Percentiles rank a stretch among this genome's conserved stretches.
phyloP scores from a whole-genome alignment of 1,139 yeast species.

The Hyphopichia wangnamkhiaoensis region DNA sequence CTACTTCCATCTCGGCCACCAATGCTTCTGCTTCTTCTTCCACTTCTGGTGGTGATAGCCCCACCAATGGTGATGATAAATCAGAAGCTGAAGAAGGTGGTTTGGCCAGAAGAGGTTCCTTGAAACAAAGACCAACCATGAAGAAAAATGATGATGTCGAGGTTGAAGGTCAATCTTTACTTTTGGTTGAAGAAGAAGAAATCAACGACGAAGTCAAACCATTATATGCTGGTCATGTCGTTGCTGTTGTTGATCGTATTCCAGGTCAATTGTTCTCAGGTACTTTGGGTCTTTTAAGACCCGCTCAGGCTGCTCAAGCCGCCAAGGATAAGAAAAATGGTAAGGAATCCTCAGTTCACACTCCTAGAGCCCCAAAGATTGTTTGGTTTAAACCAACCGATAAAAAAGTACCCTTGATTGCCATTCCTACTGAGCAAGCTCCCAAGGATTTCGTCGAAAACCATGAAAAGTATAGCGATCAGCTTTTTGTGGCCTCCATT shows the following conservation, averaged over 20 bases:
- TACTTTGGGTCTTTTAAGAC: constrained; percentile 88
- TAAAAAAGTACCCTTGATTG: constrained; percentile 94
- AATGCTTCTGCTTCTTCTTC: constrained; percentile 25
- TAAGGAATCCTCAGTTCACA: constrained; percentile 50
- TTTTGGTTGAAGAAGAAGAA: constrained; percentile 93
- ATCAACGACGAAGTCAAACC: constrained; percentile 92
- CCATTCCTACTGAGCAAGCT: constrained; percentile 98
- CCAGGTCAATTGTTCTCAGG: constrained; percentile 97
- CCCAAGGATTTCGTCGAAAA: constrained; percentile 94
- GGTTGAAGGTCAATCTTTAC: constrained; percentile 93
- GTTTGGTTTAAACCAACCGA: constrained; percentile 99
- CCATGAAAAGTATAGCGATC: constrained; percentile 79
- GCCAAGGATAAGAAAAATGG: constrained; percentile 66
- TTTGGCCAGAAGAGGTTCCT: constrained; percentile 82
- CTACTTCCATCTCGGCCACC: constrained; percentile 45
- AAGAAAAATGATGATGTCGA: constrained; percentile 98
- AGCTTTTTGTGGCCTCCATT: constrained; percentile 88
- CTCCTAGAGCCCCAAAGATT: constrained; percentile 76
- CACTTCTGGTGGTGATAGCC: constrained; percentile 9
- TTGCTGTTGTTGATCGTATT: constrained; percentile 94
- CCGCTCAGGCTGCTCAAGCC: constrained; percentile 92
- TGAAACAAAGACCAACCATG: constrained; percentile 96
- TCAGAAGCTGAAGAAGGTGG: constrained; percentile 27
- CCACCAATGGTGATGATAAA: constrained; percentile 14
- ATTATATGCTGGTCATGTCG: constrained; percentile 95